These are phyloP conservation scores for Penicillium nucicola DNA, from an alignment of 495 filamentous ascomycete genomes.

Conservation along the genomic window DNA sequence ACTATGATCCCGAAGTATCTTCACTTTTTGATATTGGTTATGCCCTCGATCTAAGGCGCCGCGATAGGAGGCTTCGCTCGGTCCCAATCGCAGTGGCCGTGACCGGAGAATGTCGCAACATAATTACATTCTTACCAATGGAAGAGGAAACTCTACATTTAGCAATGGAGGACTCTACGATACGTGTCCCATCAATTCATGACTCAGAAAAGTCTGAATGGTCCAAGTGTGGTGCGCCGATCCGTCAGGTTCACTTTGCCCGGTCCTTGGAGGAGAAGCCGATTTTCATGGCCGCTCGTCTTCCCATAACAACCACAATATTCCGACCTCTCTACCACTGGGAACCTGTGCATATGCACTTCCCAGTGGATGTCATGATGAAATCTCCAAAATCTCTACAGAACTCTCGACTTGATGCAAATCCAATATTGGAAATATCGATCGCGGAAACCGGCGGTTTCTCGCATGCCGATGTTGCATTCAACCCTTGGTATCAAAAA, in stretches of 20 bases:
- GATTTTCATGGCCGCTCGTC: conserved; percentile 63
- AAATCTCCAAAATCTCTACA: conserved; percentile 12
- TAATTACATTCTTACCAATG: conserved; percentile 36
- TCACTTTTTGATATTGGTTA: conserved; percentile 42
- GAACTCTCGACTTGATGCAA: conserved; percentile 57
- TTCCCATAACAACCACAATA: conserved; percentile 51
- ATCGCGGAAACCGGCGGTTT: conserved; percentile 51
- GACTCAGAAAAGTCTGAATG: conserved; percentile 50
- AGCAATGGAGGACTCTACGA: conserved; percentile 9
- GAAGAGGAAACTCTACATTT: conserved; percentile 32
- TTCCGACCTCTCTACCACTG: conserved; percentile 54
- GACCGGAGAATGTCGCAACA: conserved; percentile 42
- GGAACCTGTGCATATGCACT: conserved; percentile 24
- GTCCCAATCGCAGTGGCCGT: conserved; percentile 43
- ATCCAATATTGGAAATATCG: conserved; percentile 56
- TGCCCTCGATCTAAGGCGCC: conserved; percentile 29
- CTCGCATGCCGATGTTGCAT: conserved; percentile 68
- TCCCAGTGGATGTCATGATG: conserved; percentile 15
- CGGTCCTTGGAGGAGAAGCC: conserved; percentile 43
- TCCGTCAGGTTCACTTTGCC: conserved; percentile 67
- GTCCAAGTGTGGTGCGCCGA: conserved; percentile 52
- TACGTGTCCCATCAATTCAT: conserved; percentile 33
- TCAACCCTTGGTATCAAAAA: conserved; percentile 69
- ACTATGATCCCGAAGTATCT: conserved; percentile 38
- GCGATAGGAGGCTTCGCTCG: conserved; percentile 24